Evolutionary conservation across 805 yeast genomes (phyloP), one percentile per base, ranked within the genome.

Genomic region (Sungouiozyma intestinalis): DNA sequence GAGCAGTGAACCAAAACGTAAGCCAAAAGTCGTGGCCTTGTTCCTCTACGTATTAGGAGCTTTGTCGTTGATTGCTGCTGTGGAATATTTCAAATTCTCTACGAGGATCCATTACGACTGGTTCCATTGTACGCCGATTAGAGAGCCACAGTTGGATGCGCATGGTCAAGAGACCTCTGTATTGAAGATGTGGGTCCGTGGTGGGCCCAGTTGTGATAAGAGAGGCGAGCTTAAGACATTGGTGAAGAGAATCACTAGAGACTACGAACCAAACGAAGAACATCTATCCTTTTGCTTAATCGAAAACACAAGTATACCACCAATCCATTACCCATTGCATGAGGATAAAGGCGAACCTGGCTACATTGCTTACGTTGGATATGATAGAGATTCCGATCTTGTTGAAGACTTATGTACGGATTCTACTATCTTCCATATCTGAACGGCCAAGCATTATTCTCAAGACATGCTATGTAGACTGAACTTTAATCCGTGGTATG

Each of bases 131-230:
- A 67, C 70, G 11, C 64, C 69, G 13, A 42, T 49, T 5, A 47
- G 54, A 8, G 55, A 57, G 18, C 41, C 48, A 14, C 37, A 54
- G 11, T 44, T 45, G 8, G 39, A 38, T 6, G 16, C 35, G 6
- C 16, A 24, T 16, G 43, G 42, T n/a, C 16, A 45, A 8, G 53
- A 55, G 14, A 44, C 53, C 18, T 51, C 50, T 14, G 58, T 64
- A 1, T 55, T 63, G 9, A 58, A 58, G 36, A 45, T 65, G 24
- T 63, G 55, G 43, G 63, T 71, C 6, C 51, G 55, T 16, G 73
- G 73, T 35, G 72, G 73, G 1, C 66, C 69, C 32, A 58, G 66
- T 36, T 68, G 73, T 53, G 73, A 68, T 43, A 64, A 62, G 39
- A 62, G 73, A 49, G 73, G 71, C 9, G 68, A 67, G 41, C 50